Conservation (phyloP, 371 early-diverging fungal species). For the Rhizomucor miehei region DNA sequence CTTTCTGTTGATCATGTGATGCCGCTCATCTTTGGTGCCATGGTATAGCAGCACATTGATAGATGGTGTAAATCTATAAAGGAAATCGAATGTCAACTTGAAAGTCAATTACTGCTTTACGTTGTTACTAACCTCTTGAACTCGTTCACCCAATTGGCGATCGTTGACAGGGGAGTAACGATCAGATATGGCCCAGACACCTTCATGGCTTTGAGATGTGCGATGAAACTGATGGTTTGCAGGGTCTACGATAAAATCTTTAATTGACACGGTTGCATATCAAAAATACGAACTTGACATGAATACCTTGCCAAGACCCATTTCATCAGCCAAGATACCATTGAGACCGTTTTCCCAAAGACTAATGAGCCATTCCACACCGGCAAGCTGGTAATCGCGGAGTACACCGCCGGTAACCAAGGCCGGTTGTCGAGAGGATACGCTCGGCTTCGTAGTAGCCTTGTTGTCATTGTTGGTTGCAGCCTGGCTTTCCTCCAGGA, state of each 20-base stretch:
- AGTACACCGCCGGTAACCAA: slow-evolving; percentile 82
- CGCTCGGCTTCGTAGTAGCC: slow-evolving; percentile 24
- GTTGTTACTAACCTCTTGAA: slow-evolving; percentile 67
- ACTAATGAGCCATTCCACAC: slow-evolving; percentile 98
- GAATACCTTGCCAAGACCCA: slow-evolving; percentile 91
- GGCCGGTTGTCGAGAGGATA: slow-evolving; percentile 72
- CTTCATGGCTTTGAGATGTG: slow-evolving; percentile 75
- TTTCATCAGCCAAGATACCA: slow-evolving; percentile 98
- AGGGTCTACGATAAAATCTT: slow-evolving; percentile 65
- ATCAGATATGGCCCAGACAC: slow-evolving; percentile 96
- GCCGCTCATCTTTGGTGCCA: slow-evolving; percentile 79
- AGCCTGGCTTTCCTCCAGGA: slow-evolving; percentile 22
- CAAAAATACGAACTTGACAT: background rate
- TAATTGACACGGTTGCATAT: too few species aligned
- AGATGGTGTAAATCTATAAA: slow-evolving; percentile 73
- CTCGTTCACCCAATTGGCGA: slow-evolving; percentile 98
- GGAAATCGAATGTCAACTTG: too few species aligned
- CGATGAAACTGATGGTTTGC: slow-evolving; percentile 94
- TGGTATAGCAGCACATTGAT: slow-evolving; percentile 93
- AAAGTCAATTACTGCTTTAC: too few species aligned
- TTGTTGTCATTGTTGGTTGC: background rate
- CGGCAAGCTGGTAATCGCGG: slow-evolving; percentile 95
- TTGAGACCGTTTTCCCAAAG: slow-evolving; percentile 97
- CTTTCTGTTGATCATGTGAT: slow-evolving; percentile 70
- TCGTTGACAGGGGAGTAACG: slow-evolving; percentile 93